A percentile compares a stretch with the other conserved stretches of the same genome.
Conservation (phyloP, 148 eudicot genomes). For the Suaeda aralocaspica region DNA sequence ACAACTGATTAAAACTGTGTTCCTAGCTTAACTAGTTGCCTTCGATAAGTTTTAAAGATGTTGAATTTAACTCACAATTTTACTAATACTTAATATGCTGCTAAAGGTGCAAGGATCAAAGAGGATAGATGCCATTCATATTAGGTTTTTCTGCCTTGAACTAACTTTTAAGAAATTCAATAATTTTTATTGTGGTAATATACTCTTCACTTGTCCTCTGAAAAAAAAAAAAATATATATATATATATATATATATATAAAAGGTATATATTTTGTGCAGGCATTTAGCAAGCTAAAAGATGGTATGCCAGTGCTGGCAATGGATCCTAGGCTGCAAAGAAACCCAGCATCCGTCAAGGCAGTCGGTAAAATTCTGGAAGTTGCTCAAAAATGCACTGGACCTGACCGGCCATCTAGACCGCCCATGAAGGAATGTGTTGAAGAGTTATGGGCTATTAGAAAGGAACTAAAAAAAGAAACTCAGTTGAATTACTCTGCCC, state of each 20-base stretch:
- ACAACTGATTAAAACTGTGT: background rate
- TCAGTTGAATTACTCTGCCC: constrained; percentile 12
- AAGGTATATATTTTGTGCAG: constrained; percentile 38
- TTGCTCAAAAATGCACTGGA: constrained; percentile 50
- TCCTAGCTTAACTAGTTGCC: background rate
- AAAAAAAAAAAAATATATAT: background rate
- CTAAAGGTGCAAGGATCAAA: background rate
- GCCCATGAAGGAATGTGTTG: constrained; percentile 64
- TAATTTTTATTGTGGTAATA: background rate
- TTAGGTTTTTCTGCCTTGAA: background rate
- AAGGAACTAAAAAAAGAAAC: constrained; percentile 41
- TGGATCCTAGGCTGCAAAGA: constrained; percentile 63
- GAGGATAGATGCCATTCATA: background rate
- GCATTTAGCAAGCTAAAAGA: constrained; percentile 55
- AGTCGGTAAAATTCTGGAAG: constrained; percentile 47
- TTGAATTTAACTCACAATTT: constrained; percentile 1
- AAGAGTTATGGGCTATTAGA: constrained; percentile 57
- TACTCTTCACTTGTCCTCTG: background rate
- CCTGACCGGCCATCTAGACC: constrained; percentile 54
- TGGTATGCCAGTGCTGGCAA: constrained; percentile 50
- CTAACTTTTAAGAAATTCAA: background rate
- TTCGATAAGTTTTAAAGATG: background rate
- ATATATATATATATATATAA: too few species aligned
- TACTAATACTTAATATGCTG: constrained; percentile 10
- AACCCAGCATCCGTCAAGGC: constrained; percentile 53